A percentile compares a stretch with the other conserved stretches of the same genome.
phyloP scores from a whole-genome alignment of 805 yeast species.

The Suhomyces prunicola region DNA sequence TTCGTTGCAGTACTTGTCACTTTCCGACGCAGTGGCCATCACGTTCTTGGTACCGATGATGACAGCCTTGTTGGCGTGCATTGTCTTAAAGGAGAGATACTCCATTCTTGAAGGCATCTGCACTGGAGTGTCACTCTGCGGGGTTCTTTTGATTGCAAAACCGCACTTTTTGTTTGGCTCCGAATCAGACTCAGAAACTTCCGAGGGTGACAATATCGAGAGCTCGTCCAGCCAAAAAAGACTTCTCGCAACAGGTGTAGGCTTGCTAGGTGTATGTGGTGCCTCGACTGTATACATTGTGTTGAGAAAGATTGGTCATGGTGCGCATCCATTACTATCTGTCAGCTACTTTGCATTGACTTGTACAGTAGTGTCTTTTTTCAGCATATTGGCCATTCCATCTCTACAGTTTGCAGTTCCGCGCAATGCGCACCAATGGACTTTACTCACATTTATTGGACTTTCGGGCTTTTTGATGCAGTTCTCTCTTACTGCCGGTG shows the following conservation, averaged over 20 bases:
- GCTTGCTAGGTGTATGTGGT: constrained; percentile 65
- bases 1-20: constrained; percentile 66
- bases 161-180: constrained; percentile 69
- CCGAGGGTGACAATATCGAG: constrained; percentile 42
- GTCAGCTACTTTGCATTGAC: constrained; percentile 73
- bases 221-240: constrained; percentile 52
- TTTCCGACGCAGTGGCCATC: constrained; percentile 79
- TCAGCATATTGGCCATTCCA: constrained; percentile 55
- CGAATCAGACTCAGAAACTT: constrained; percentile 27
- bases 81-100: constrained; percentile 62
- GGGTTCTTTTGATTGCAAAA: constrained; percentile 78
- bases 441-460: constrained; percentile 58
- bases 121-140: constrained; percentile 62
- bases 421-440: constrained; percentile 62
- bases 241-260: constrained; percentile 60
- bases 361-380: constrained; percentile 52
- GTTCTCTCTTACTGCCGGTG: constrained; percentile 72
- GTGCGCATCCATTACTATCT: constrained; percentile 76
- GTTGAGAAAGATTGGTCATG: constrained; percentile 69
- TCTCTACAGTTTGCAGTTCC: constrained; percentile 61
- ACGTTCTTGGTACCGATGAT: constrained; percentile 76
- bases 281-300: constrained; percentile 67
- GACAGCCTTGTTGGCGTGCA: constrained; percentile 71
- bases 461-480: constrained; percentile 82
- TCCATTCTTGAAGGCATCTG: constrained; percentile 66